Base-by-base conservation (phyloP, 495 filamentous ascomycete species). In the Aspergillus sparsus region DNA sequence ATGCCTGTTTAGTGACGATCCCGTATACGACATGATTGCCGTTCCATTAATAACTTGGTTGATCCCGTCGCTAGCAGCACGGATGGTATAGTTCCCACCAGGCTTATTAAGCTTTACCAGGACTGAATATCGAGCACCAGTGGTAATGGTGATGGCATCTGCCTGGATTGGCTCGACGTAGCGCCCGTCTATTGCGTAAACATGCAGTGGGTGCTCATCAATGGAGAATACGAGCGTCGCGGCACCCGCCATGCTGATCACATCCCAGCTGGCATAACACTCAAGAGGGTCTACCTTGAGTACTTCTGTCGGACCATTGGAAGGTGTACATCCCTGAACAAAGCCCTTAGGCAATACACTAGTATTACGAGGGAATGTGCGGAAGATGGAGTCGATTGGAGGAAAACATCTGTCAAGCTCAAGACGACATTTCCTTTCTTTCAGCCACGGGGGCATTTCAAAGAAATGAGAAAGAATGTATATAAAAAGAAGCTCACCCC, bases 161-260 rank as follows among this genome's bases (percentile, higher is more conserved):
- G 70, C 73, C n/a, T 53, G 50, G 6, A 63, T 51, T 0, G 77
- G 77, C 21, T 73, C 61, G 37, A 80, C 64, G 35, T 77, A 79
- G 7, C 70, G 73, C 6, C 77, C 77, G 44, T 80, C 76, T 13
- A 79, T 67, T 8, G 71, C 77, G 55, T 80, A 80, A 8, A 80
- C 65, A 53, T 64, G 76, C 73, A 80, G 72, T 18, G 66, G 66
- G 34, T 80, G 77, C 32, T 76, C 70, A 44, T 79, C 77, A 37
- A 80, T 67, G 5, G 77, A 74, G 57, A 75, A 72, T 0, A 57
- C 62, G 4, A 69, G 59, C 5, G 68, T 31, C 6, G 67, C 53
- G 0, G 74, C 13, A 5, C 72, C 69, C 2, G 72, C 66, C 7
- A 71, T 63, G 45, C 69, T 70, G 37, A 68, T 77, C 10, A 77